A percentile compares a stretch with the other conserved stretches of the same genome.
These are phyloP conservation scores for Suhomyces vadensis DNA, from an alignment of 805 yeast species.

Conservation along the genomic window DNA sequence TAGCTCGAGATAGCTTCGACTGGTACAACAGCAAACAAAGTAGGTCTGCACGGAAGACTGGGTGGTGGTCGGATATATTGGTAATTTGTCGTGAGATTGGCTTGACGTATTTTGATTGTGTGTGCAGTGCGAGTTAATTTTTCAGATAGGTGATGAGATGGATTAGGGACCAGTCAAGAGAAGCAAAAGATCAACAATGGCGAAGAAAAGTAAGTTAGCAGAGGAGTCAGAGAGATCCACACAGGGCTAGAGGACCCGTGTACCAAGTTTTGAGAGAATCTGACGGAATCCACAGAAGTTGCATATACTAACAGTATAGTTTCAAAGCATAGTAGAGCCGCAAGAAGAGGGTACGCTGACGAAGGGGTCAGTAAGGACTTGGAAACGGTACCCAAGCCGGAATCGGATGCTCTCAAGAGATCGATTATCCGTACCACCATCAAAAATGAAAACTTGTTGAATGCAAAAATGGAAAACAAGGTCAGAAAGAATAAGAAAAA, in stretches of 20 bases:
- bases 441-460: slow-evolving; percentile 63
- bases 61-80: too few relatives aligned
- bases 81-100: too few relatives aligned
- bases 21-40: background rate
- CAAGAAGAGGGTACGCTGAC: slow-evolving; percentile 61
- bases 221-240: background rate
- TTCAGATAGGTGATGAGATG: slow-evolving; percentile 6
- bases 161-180: background rate
- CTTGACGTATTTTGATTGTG: background rate
- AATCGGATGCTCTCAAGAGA: slow-evolving; percentile 58
- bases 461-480: slow-evolving; percentile 51
- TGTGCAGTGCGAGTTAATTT: background rate
- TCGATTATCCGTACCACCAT: slow-evolving; percentile 67
- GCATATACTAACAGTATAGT: slow-evolving; percentile 33
- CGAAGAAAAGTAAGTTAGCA: slow-evolving; percentile 38
- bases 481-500: slow-evolving; percentile 33
- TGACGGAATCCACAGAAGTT: background rate
- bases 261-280: background rate
- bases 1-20: background rate
- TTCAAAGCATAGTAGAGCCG: slow-evolving; percentile 74
- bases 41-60: background rate
- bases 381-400: slow-evolving; percentile 55
- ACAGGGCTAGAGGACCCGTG: too few relatives aligned
- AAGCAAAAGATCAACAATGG: slow-evolving; percentile 25
- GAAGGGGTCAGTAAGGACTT: slow-evolving; percentile 50